A percentile compares a stretch with the other conserved stretches of the same genome.
These are phyloP conservation scores for Phytophthora hibernalis DNA, from an alignment of 352 stramenopile genomes.

Conservation along the genomic window DNA sequence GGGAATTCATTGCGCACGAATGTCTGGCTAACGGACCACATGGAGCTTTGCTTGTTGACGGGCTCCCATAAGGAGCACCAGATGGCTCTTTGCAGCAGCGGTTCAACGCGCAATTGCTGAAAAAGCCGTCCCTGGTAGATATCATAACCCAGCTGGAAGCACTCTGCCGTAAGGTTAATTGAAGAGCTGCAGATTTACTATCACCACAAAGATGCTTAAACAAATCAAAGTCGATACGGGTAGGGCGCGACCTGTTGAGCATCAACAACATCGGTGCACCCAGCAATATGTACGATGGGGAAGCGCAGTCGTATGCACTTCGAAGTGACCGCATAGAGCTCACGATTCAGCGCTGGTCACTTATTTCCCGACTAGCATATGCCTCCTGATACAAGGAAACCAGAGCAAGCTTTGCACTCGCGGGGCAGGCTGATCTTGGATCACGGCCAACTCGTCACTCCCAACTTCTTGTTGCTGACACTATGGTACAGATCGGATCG, in stretches of 20 bases:
- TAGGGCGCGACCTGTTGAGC: slow-evolving; percentile 10
- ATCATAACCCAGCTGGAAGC: slow-evolving; percentile 18
- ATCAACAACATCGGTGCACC: slow-evolving; percentile 4
- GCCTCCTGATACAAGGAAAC: slow-evolving; percentile 7
- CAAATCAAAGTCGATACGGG: background rate
- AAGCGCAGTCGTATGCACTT: background rate
- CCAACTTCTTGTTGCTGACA: too few relatives aligned
- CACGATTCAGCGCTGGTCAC: background rate
- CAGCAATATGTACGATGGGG: slow-evolving; percentile 9
- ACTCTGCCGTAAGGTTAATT: slow-evolving; percentile 16
- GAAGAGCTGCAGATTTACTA: background rate
- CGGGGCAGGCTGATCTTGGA: too few relatives aligned
- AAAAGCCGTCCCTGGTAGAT: slow-evolving; percentile 15
- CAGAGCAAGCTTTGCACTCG: slow-evolving; percentile 18
- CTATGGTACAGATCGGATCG: too few relatives aligned
- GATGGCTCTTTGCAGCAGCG: slow-evolving; percentile 8
- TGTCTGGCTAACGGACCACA: slow-evolving; percentile 15
- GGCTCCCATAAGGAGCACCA: slow-evolving; percentile 12
- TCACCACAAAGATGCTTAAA: background rate
- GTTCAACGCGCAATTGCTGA: background rate
- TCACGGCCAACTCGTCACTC: too few relatives aligned
- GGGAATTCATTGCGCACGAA: slow-evolving; percentile 5
- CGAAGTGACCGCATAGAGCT: too few relatives aligned
- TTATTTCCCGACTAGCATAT: slow-evolving; percentile 15
- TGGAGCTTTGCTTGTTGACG: slow-evolving; percentile 29